phyloP scores from a whole-genome alignment of 2,329 filamentous ascomycete genomes.

The Fusarium continuum region DNA sequence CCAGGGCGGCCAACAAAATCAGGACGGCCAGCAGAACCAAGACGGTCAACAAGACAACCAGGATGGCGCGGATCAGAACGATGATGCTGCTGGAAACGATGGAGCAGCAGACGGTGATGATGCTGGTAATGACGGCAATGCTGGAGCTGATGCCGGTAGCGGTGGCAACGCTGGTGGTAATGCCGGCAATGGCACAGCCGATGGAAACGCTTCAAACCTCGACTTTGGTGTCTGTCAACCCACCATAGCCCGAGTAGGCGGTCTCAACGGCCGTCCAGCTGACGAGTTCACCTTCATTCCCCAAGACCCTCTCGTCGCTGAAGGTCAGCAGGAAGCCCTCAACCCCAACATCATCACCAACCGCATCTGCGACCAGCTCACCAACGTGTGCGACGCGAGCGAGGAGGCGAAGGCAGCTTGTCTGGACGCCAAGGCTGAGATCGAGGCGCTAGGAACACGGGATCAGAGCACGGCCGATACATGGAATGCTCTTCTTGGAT shows the following conservation, averaged over 20 bases:
- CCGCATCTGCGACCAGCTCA: constrained; percentile 74
- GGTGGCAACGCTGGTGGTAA: constrained; percentile 46
- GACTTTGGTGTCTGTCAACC: constrained; percentile 65
- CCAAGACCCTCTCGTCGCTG: constrained; percentile 66
- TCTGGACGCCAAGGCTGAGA: constrained; percentile 60
- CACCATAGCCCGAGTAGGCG: constrained; percentile 68
- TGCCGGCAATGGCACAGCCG: constrained; percentile 42
- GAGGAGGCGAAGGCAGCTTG: constrained; percentile 65
- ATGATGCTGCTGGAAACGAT: neutral
- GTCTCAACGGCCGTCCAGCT: constrained; percentile 63
- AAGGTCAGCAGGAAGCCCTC: constrained; percentile 70
- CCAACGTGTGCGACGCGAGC: constrained; percentile 72
- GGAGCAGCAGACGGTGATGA: neutral
- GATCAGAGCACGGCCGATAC: constrained; percentile 59
- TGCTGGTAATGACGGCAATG: constrained; percentile 24
- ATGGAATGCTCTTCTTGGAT: constrained; percentile 56
- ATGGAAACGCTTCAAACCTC: constrained; percentile 43
- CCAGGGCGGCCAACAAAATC: neutral
- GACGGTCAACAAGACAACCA: neutral
- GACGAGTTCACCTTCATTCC: constrained; percentile 75
- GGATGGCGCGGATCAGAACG: neutral
- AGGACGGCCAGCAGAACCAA: neutral
- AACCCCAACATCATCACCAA: constrained; percentile 80
- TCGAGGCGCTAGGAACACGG: constrained; percentile 59
- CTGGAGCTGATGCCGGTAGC: too few species aligned